Evolutionary conservation across 2,329 filamentous ascomycete genomes (phyloP).

Genomic region (Decorospora gaudefroyi): DNA sequence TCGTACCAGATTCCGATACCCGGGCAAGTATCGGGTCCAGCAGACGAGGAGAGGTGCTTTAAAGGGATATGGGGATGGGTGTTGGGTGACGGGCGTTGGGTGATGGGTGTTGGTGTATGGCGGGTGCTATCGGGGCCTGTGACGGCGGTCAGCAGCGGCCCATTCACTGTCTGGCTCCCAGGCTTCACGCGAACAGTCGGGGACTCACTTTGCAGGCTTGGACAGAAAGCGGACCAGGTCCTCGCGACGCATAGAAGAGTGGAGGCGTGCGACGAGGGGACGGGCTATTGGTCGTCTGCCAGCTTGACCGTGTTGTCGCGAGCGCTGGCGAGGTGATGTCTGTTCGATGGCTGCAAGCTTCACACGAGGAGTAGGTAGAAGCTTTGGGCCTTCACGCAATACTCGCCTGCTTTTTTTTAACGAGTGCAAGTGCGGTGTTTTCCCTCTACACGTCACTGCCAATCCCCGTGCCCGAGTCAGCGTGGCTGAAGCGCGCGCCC

Average conservation of each 20-base stretch:
- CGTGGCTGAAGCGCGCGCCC: constrained; percentile 16
- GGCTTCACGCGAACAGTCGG: constrained; percentile 7
- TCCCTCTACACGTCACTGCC: constrained; percentile 23
- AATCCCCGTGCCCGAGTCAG: too few species aligned
- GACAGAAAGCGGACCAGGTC: constrained; percentile 91
- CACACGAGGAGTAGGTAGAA: constrained; percentile 5
- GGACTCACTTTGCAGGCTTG: constrained; percentile 85
- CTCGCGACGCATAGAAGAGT: constrained; percentile 80
- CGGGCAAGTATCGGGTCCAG: constrained; percentile 80
- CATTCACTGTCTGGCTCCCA: background rate
- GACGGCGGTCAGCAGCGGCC: constrained; percentile 17
- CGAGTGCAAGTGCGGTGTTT: constrained; percentile 26
- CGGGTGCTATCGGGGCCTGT: constrained; percentile 70
- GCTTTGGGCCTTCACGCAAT: constrained; percentile 24
- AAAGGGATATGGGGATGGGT: constrained; percentile 33
- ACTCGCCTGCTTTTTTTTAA: constrained; percentile 25
- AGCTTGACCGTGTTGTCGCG: constrained; percentile 43
- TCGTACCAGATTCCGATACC: constrained; percentile 83
- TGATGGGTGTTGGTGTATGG: constrained; percentile 44
- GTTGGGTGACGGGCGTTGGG: constrained; percentile 30
- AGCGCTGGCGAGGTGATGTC: too few species aligned
- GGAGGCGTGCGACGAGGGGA: constrained; percentile 24
- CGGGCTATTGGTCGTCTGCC: constrained; percentile 47
- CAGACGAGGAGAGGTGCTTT: constrained; percentile 71
- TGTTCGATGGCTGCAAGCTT: constrained; percentile 5